Conservation (phyloP, 1,284 basidiomycete species). For the Xerocomus nothofagi region DNA sequence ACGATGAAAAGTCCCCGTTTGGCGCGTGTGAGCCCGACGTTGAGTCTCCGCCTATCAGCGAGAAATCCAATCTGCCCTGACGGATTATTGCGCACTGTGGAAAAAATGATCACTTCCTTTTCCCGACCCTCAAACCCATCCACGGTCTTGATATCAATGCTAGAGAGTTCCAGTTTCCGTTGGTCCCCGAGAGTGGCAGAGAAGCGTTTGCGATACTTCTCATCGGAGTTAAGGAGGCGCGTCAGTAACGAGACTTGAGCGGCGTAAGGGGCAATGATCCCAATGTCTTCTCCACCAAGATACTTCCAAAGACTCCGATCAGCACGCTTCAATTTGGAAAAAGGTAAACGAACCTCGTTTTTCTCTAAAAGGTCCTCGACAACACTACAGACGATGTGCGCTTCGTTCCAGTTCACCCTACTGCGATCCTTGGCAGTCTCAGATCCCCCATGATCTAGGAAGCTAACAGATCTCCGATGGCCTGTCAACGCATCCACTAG, state of each 20-base stretch:
- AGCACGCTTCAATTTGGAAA: conserved; percentile 9
- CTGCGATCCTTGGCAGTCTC: conserved; percentile 70
- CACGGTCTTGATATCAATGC: conserved; percentile 85
- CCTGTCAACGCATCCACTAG: conserved; percentile 34
- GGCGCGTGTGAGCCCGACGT: conserved; percentile 87
- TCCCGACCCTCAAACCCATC: conserved; percentile 95
- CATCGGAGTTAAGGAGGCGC: conserved; percentile 59
- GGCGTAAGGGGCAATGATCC: conserved; percentile 85
- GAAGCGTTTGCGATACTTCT: conserved; percentile 53
- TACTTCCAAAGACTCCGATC: conserved; percentile 40
- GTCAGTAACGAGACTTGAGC: conserved; percentile 76
- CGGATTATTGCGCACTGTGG: conserved; percentile 81
- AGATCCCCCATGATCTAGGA: conserved; percentile 71
- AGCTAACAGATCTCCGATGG: conserved; percentile 60
- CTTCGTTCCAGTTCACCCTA: conserved; percentile 74
- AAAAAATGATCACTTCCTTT: conserved; percentile 90
- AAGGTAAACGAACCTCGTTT: conserved; percentile 59
- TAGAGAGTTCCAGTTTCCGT: conserved; percentile 60
- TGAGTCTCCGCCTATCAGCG: conserved; percentile 83
- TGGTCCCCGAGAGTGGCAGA: conserved; percentile 56
- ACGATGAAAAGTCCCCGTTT: conserved; percentile 82
- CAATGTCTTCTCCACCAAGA: conserved; percentile 72
- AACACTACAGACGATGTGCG: conserved; percentile 71
- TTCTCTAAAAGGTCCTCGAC: conserved; percentile 74
- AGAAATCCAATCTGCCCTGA: conserved; percentile 83